Percentiles rank a stretch among this genome's conserved stretches.
phyloP scores from a whole-genome alignment of 495 filamentous ascomycete genomes.

The Aspergillus nanangensis region DNA sequence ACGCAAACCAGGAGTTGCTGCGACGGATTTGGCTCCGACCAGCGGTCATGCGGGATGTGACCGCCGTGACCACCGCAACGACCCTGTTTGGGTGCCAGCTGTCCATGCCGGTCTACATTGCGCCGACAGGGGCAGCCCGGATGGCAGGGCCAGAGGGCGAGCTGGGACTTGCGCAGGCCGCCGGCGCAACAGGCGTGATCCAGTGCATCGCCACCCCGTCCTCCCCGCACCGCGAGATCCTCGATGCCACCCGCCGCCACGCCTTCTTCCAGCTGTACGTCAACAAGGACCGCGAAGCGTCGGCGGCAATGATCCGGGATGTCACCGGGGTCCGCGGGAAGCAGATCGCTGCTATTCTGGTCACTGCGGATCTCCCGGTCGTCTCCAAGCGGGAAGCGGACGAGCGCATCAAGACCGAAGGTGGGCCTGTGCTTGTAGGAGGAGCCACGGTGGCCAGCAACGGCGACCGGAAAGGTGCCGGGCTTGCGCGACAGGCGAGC shows the following conservation, averaged over 20 bases:
- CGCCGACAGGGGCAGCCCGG: constrained; percentile 65
- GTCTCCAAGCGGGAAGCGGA: no score
- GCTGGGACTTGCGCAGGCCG: constrained; percentile 52
- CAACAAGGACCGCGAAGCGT: constrained; percentile 56
- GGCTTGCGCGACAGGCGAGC: no score
- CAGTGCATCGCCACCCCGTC: constrained; percentile 50
- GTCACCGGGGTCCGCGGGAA: no score
- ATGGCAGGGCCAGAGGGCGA: constrained; percentile 61
- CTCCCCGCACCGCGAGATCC: constrained; percentile 52
- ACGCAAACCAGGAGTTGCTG: constrained; percentile 44
- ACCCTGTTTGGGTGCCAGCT: constrained; percentile 54
- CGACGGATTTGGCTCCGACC: constrained; percentile 59
- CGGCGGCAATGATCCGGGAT: no score
- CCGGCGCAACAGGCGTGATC: constrained; percentile 26
- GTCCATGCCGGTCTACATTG: constrained; percentile 54
- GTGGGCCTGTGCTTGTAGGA: no score
- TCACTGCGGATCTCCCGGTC: no score
- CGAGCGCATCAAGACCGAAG: no score
- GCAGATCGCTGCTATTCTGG: no score
- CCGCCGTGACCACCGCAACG: constrained; percentile 38
- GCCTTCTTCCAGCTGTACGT: constrained; percentile 76
- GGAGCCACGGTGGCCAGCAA: no score
- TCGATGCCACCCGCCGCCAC: constrained; percentile 28
- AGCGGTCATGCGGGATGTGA: constrained; percentile 62
- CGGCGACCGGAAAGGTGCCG: no score